Conservation (phyloP, 148 eudicot species). For the Rhododendron williamsianum region DNA sequence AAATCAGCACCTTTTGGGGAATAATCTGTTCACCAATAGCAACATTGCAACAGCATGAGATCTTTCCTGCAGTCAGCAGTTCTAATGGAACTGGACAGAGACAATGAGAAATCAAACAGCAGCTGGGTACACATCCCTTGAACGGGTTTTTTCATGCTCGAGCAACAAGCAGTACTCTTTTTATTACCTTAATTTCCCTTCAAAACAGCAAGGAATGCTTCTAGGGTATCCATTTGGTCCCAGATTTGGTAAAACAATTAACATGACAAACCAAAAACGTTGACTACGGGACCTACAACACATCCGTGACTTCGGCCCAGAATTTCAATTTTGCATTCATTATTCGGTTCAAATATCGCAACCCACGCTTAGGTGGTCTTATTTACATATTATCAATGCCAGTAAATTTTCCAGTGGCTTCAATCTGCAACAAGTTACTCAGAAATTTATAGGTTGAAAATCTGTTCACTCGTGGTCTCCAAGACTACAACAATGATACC, state of each 20-base stretch:
- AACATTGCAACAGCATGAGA: constrained; percentile 54
- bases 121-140: too few relatives aligned
- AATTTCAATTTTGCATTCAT: neutral
- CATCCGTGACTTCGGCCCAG: neutral
- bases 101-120: constrained; percentile 29
- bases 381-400: neutral
- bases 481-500: neutral
- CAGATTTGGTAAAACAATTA: neutral
- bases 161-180: neutral
- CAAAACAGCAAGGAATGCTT: neutral
- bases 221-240: neutral
- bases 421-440: neutral
- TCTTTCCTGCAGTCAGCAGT: constrained; percentile 56
- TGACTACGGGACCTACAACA: neutral
- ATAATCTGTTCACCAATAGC: constrained; percentile 63
- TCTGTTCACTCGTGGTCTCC: neutral
- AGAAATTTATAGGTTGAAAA: neutral
- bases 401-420: neutral
- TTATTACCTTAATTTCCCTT: neutral
- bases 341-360: neutral
- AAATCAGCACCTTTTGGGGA: constrained; percentile 69
- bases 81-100: constrained; percentile 39
- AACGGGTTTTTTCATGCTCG: too few relatives aligned
- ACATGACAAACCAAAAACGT: neutral
- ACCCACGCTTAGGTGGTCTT: neutral